Percentiles rank a stretch among this genome's conserved stretches.
Evolutionary conservation across 2,329 filamentous ascomycete genomes (phyloP).

Genomic region (Lasiodiplodia citricola): DNA sequence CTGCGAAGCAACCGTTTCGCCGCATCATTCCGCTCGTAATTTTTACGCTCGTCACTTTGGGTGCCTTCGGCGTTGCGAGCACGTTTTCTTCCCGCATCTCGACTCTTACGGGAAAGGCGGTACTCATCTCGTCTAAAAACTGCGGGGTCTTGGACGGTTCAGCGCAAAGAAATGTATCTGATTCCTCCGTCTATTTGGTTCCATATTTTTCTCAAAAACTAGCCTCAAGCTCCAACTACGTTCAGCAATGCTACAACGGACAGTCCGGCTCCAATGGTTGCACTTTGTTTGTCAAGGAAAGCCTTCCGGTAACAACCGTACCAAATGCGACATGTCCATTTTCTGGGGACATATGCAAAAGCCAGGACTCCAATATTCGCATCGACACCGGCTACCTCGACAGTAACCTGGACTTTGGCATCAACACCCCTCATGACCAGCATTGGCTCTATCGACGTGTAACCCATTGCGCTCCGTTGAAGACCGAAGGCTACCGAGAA

Average conservation of each 20-base stretch:
- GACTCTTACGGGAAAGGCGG: constrained; percentile 30
- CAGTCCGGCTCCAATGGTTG: not conserved
- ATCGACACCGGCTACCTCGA: constrained; percentile 33
- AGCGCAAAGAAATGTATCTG: not conserved
- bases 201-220: not conserved
- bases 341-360: constrained; percentile 24
- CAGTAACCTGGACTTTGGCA: constrained; percentile 31
- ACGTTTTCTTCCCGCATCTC: constrained; percentile 43
- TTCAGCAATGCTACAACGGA: constrained; percentile 24
- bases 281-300: constrained; percentile 19
- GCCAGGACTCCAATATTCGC: constrained; percentile 25
- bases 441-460: constrained; percentile 21
- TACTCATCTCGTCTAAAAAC: constrained; percentile 1
- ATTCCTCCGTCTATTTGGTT: not conserved
- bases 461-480: constrained; percentile 28
- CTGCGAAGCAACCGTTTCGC: not conserved
- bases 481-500: constrained; percentile 21
- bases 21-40: not conserved
- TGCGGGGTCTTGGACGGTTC: constrained; percentile 26
- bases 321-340: constrained; percentile 30
- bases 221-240: not conserved
- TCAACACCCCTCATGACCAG: constrained; percentile 30
- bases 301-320: constrained; percentile 11
- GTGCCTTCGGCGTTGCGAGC: constrained; percentile 35
- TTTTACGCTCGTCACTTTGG: not conserved